phyloP scores from a whole-genome alignment of 331 rosid genomes.

The Arachis monticola region DNA sequence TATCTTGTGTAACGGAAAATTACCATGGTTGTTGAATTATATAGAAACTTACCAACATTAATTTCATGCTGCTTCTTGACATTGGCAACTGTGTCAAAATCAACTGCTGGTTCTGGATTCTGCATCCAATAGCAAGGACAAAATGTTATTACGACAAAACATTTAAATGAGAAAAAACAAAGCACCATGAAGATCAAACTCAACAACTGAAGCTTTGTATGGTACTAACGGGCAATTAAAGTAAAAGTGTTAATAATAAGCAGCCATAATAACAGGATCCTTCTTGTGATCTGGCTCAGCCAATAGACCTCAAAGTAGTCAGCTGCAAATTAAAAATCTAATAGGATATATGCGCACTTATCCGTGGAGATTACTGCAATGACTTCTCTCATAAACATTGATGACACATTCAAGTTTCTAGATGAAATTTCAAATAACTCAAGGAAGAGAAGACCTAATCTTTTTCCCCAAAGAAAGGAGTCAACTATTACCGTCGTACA shows the following conservation, averaged over 20 bases:
- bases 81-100: slow-evolving; percentile 90
- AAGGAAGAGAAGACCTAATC: neutral
- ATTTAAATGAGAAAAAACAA: slow-evolving; percentile 1
- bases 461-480: neutral
- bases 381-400: neutral
- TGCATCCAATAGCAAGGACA: slow-evolving; percentile 46
- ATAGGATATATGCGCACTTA: neutral
- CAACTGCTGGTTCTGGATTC: slow-evolving; percentile 96
- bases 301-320: neutral
- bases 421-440: slow-evolving; percentile 1
- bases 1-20: slow-evolving; percentile 11
- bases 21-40: slow-evolving; percentile 23
- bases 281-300: neutral
- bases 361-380: neutral
- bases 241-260: neutral
- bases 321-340: slow-evolving; percentile 4
- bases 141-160: slow-evolving; percentile 7
- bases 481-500: neutral
- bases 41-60: slow-evolving; percentile 78
- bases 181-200: slow-evolving; percentile 3
- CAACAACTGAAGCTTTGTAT: neutral
- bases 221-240: neutral
- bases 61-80: slow-evolving; percentile 84
- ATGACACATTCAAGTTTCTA: slow-evolving; percentile 4
- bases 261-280: neutral